Evolutionary conservation across 2,329 filamentous ascomycete species (phyloP).

Genomic region (Amylocarpus encephaloides): DNA sequence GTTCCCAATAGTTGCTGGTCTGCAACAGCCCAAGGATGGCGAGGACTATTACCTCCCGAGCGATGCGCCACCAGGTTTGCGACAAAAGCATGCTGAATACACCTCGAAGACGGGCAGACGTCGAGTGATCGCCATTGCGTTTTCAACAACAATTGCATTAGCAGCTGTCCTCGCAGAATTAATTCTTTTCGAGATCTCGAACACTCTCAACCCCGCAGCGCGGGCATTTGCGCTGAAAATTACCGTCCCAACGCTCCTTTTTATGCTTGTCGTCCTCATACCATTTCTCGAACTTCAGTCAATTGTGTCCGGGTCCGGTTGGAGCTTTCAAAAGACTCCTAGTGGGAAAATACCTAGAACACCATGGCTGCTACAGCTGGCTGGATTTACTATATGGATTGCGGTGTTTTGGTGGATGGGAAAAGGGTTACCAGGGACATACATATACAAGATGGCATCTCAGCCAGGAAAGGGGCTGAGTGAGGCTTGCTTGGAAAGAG

Average conservation of each 20-base stretch:
- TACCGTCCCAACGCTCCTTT: conserved; percentile 64
- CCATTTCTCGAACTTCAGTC: conserved; percentile 71
- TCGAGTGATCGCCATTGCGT: conserved; percentile 55
- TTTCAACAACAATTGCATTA: conserved; percentile 70
- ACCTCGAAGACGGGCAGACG: conserved; percentile 45
- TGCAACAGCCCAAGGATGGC: conserved; percentile 43
- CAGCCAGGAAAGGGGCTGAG: conserved; percentile 32
- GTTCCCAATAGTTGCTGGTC: conserved; percentile 63
- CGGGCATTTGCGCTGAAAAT: conserved; percentile 61
- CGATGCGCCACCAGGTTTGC: conserved; percentile 53
- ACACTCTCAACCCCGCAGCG: conserved; percentile 61
- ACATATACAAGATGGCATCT: conserved; percentile 40
- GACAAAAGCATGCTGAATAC: conserved; percentile 53
- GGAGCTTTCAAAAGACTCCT: conserved; percentile 53
- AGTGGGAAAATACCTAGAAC: conserved; percentile 51
- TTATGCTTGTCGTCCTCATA: conserved; percentile 67
- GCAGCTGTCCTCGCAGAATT: conserved; percentile 73
- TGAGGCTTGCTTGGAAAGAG: conserved; percentile 55
- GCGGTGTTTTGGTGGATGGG: conserved; percentile 72
- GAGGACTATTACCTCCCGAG: conserved; percentile 57
- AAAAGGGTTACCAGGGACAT: conserved; percentile 50
- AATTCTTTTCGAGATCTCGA: conserved; percentile 78
- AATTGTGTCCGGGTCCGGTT: conserved; percentile 46
- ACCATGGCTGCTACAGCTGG: conserved; percentile 57
- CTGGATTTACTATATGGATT: conserved; percentile 63